Percentiles rank a stretch among this genome's conserved stretches.
Conservation (phyloP, 352 stramenopile species). For the Aphanomyces cochlioides region DNA sequence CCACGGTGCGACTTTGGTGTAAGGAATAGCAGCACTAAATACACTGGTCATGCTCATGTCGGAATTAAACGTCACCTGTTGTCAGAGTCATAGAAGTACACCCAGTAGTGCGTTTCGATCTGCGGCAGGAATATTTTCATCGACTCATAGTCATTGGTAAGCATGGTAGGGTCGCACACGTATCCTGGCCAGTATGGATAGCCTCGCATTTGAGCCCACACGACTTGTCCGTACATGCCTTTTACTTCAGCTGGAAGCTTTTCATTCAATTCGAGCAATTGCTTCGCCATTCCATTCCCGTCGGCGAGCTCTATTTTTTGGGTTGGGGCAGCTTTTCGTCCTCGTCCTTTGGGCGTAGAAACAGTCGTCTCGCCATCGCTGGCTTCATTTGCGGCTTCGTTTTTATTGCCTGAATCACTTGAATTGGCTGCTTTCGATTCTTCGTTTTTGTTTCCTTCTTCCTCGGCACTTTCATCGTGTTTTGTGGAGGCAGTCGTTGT, state of each 20-base stretch:
- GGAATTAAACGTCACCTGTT: slow-evolving; percentile 49
- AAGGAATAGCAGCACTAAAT: slow-evolving; percentile 48
- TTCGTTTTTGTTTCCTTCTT: too few species aligned
- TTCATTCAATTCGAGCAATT: slow-evolving; percentile 7
- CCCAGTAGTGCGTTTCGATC: slow-evolving; percentile 64
- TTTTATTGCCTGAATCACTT: too few species aligned
- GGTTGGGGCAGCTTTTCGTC: background rate
- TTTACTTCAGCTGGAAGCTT: background rate
- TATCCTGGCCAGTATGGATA: slow-evolving; percentile 80
- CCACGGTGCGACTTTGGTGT: slow-evolving; percentile 67
- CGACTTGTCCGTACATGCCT: slow-evolving; percentile 58
- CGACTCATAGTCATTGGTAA: slow-evolving; percentile 1
- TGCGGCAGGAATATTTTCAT: slow-evolving; percentile 34
- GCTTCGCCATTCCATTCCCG: background rate
- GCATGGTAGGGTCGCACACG: slow-evolving; percentile 53
- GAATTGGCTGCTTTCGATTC: too few species aligned
- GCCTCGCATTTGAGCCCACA: slow-evolving; percentile 78
- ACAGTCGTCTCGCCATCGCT: too few species aligned
- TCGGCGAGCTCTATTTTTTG: slow-evolving; percentile 5
- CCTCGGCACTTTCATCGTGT: too few species aligned
- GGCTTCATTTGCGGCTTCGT: too few species aligned
- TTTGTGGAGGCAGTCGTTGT: too few species aligned
- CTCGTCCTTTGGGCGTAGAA: too few species aligned
- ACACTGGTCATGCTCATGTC: background rate
- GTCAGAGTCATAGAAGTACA: slow-evolving; percentile 76